phyloP scores from a whole-genome alignment of 1,284 basidiomycete species.

The Cryptococcus hybrid region DNA sequence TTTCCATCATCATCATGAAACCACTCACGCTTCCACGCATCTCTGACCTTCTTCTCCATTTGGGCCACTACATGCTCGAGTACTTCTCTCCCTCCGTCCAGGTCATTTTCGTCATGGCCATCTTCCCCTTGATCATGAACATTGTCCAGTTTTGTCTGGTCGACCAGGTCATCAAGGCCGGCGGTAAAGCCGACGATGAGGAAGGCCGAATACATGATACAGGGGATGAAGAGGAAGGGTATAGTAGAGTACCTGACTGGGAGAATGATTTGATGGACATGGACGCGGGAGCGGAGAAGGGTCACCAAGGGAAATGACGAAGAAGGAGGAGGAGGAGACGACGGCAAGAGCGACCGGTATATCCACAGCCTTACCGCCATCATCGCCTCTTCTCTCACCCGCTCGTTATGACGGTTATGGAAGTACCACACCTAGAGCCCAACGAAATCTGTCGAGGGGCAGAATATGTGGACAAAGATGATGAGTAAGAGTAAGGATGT shows the following conservation, averaged over 20 bases:
- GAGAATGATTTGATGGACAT: background rate
- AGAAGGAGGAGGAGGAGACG: background rate
- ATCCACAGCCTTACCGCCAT: constrained; percentile 8
- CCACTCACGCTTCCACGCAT: constrained; percentile 60
- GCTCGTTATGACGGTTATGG: constrained; percentile 12
- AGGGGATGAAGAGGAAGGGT: constrained; percentile 6
- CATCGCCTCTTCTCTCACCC: constrained; percentile 17
- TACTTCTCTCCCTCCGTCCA: constrained; percentile 74
- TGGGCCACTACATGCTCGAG: constrained; percentile 78
- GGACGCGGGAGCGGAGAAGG: background rate
- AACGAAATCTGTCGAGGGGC: background rate
- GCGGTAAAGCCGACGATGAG: constrained; percentile 19
- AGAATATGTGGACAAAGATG: background rate
- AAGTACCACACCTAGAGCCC: constrained; percentile 16
- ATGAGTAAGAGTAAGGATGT: background rate
- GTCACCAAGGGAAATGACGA: background rate
- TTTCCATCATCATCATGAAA: constrained; percentile 87
- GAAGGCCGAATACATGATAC: background rate
- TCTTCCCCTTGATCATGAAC: constrained; percentile 94
- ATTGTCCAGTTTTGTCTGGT: constrained; percentile 62
- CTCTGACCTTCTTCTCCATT: constrained; percentile 66
- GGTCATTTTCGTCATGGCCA: constrained; percentile 84
- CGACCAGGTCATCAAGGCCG: constrained; percentile 49
- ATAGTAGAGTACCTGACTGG: constrained; percentile 5
- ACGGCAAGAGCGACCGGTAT: too few species aligned